These are phyloP conservation scores for Picea abies DNA, from an alignment of 83 land plant genomes.

Conservation along the genomic window DNA sequence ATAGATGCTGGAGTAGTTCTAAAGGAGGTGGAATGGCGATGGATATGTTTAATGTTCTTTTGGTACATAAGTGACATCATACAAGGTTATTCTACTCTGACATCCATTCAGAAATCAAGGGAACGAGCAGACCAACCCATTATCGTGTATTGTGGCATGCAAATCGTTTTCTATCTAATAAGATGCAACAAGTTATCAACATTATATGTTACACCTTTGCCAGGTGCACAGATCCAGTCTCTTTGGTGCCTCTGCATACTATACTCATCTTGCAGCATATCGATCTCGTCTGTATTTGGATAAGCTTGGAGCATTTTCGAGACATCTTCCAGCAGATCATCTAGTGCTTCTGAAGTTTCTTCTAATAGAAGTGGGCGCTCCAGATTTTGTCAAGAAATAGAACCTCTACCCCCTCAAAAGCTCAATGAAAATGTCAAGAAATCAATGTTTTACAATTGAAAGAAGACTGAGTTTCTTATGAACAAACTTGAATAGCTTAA, in stretches of 20 bases:
- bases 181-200: conserved; percentile 75
- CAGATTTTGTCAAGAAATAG: conserved; percentile 41
- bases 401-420: conserved; percentile 57
- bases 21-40: too few species aligned
- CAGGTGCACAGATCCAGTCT: conserved; percentile 83
- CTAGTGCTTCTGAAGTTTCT: conserved; percentile 13
- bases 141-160: conserved; percentile 86
- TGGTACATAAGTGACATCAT: too few species aligned
- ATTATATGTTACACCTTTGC: conserved; percentile 76
- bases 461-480: too few species aligned
- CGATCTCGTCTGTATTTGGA: conserved; percentile 83
- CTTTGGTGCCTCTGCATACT: conserved; percentile 83
- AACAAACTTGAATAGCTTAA: too few species aligned
- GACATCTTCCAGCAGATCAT: conserved; percentile 13
- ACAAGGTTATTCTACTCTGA: conserved; percentile 86
- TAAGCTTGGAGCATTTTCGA: conserved; percentile 5
- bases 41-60: too few species aligned
- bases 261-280: conserved; percentile 87
- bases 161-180: conserved; percentile 75
- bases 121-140: conserved; percentile 93
- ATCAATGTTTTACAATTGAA: conserved; percentile 80
- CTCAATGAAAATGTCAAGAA: conserved; percentile 66
- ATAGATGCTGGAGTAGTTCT: too few species aligned
- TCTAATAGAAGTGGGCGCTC: conserved; percentile 24
- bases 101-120: conserved; percentile 83